These are phyloP conservation scores for Sophora flavescens DNA, from an alignment of 306 rosid genomes.

Conservation along the genomic window DNA sequence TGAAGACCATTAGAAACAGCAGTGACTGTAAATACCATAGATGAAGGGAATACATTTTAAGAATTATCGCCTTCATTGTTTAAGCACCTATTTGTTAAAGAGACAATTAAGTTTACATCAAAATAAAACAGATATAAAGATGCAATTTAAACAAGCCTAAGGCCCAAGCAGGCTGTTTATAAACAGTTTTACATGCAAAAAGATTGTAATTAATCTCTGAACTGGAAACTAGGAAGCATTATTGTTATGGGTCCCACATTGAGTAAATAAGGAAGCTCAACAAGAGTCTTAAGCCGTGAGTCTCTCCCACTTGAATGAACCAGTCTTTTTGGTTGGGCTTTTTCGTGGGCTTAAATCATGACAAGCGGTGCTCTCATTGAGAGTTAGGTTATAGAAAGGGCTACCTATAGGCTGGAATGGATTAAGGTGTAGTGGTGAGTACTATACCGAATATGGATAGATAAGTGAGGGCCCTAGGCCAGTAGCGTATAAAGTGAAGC, in stretches of 20 bases:
- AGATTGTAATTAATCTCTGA: constrained; percentile 11
- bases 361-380: neutral
- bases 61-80: constrained; percentile 20
- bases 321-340: neutral
- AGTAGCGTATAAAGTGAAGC: neutral
- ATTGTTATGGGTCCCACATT: neutral
- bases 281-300: neutral
- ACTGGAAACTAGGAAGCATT: constrained; percentile 9
- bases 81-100: constrained; percentile 9
- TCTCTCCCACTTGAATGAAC: neutral
- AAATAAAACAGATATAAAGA: constrained; percentile 14
- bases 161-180: neutral
- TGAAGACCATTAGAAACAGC: constrained; percentile 72
- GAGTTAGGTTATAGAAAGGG: neutral
- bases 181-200: constrained; percentile 32
- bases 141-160: constrained; percentile 11
- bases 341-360: neutral
- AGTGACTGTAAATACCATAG: constrained; percentile 59
- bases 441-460: no score
- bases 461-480: neutral
- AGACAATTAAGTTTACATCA: constrained; percentile 21
- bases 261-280: neutral
- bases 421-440: neutral
- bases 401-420: neutral
- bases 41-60: constrained; percentile 15